Evolutionary conservation across 2,329 filamentous ascomycete genomes (phyloP).

Genomic region (Aureobasidium sp.): DNA sequence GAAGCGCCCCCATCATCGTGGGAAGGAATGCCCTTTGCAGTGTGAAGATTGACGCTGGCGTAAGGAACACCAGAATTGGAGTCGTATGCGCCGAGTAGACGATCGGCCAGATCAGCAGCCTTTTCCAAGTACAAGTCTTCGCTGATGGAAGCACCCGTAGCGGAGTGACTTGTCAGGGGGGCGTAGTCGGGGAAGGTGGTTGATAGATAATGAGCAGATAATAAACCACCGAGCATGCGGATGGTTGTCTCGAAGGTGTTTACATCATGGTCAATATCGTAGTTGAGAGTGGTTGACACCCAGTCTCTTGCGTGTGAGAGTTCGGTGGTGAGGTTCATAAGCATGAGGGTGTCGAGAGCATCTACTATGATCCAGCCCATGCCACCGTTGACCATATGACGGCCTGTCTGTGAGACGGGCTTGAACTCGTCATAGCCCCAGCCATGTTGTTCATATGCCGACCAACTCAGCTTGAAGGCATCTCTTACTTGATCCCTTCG

Average conservation of each 20-base stretch:
- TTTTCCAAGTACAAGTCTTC: slow-evolving; percentile 96
- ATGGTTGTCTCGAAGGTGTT: slow-evolving; percentile 98
- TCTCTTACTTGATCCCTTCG: slow-evolving; percentile 77
- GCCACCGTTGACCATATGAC: slow-evolving; percentile 78
- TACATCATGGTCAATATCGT: slow-evolving; percentile 89
- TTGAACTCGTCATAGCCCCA: slow-evolving; percentile 92
- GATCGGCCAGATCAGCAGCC: slow-evolving; percentile 83
- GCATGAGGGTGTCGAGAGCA: slow-evolving; percentile 88
- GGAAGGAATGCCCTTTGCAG: slow-evolving; percentile 65
- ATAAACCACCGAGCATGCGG: slow-evolving; percentile 86
- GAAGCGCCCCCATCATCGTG: slow-evolving; percentile 81
- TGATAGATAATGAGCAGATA: slow-evolving; percentile 93
- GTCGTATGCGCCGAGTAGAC: slow-evolving; percentile 79
- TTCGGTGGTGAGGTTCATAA: slow-evolving; percentile 92
- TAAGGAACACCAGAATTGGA: slow-evolving; percentile 79
- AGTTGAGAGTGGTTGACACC: slow-evolving; percentile 72
- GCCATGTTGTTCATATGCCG: slow-evolving; percentile 82
- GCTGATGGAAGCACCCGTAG: slow-evolving; percentile 62
- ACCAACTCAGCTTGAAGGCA: slow-evolving; percentile 86
- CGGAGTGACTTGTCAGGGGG: slow-evolving; percentile 44
- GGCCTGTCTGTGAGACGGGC: slow-evolving; percentile 68
- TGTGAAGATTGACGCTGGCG: slow-evolving; percentile 81
- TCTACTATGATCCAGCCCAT: slow-evolving; percentile 99
- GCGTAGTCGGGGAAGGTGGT: slow-evolving; percentile 73
- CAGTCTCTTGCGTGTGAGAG: slow-evolving; percentile 80